Evolutionary conservation across 768 basidiomycete genomes (phyloP), one percentile per base, ranked within the genome.

Genomic region (Royoungia palumana): DNA sequence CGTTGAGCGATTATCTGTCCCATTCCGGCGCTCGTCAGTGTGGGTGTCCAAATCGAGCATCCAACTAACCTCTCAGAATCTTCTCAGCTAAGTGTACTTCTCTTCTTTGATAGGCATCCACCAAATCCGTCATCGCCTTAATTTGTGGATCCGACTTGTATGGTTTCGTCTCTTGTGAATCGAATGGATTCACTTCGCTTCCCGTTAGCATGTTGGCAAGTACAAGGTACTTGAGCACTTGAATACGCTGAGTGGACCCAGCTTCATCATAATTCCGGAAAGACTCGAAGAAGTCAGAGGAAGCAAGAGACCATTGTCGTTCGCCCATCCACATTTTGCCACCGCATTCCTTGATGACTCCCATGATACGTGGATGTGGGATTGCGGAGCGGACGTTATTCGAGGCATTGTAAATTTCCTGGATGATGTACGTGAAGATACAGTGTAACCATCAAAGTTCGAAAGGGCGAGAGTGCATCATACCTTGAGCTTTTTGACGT

Each of bases 281-380:
- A 2, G 94, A 96, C 59, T 98, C 95, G 70, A 98, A 98, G 68
- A 99, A 96, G 71, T 99, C 96, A 65, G 93, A 90, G 54, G 92
- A 94, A 0, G 96, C 96, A 49, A 91, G 83, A 47, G 89, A 87
- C 94, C 95, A 99, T 72, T 96, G 90, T 87, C 95, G 89, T 77
- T 98, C 96, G 50, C 91, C 93, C 96, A 99, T 98, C 94, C 96
- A 98, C 96, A 99, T 99, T 72, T 99, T 99, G 3, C 96, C 96
- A 14, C 96, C 96, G 57, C 95, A 98, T 69, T 99, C 96, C 64
- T 94, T 91, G 72, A 99, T 98, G 44, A 98, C 92, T 36, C 95
- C 96, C 88, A 97, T 94, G 62, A 98, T 97, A 25, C 93, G 81
- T 10, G 96, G 96, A 72, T 98, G 96, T 14, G 96, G 94, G 53